Base-by-base conservation (phyloP, 108 stramenopile genomes). In the Nannochloropsis granulata region DNA sequence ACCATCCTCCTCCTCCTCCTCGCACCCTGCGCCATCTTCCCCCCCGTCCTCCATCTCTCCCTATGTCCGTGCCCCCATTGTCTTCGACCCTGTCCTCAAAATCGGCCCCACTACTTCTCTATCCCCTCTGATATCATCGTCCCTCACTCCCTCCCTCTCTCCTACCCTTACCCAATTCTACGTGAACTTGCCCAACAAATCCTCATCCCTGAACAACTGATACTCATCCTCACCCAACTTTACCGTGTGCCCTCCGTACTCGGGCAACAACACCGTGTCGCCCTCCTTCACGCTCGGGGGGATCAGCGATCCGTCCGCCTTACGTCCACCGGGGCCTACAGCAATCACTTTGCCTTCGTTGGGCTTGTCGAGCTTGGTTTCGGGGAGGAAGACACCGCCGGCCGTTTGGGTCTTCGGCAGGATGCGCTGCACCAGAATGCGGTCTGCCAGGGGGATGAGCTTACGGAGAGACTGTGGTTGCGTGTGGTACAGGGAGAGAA, bases 321-420 rank as follows among this genome's bases (percentile, higher is more conserved):
- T 87, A 13, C 82, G 25, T 71, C 94, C 83, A 82, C 98, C 98
- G 0, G 98, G 97, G 46, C 98, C 98, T n/a, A 96, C 95, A 12
- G 97, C 94, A 23, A 99, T 86, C 12, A 99, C 96, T 78, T 94
- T 93, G 13, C 94, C 98, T 86, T 98, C 97, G 85, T 96, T 96
- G 25, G 95, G 90, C 87, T 97, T 96, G 89, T 95, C 96, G 43
- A 92, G 92, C 13, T 92, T 92, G 88, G 95, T 94, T 21, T 96
- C 92, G 5, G 98, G 97, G 45, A 99, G 93, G 82, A 93, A 93
- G 81, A 99, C 92, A 78, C 98, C 98, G 45, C 94, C 91, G 43
- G 96, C 94, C 14, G 97, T 97, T 90, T 91, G 89, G 79, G 93
- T 87, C 90, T 96, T 95, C 78, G 95, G 95, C 34, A 92, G 89